Conservation (phyloP, 768 basidiomycete genomes). For the Mycena olivaceomarginata region DNA sequence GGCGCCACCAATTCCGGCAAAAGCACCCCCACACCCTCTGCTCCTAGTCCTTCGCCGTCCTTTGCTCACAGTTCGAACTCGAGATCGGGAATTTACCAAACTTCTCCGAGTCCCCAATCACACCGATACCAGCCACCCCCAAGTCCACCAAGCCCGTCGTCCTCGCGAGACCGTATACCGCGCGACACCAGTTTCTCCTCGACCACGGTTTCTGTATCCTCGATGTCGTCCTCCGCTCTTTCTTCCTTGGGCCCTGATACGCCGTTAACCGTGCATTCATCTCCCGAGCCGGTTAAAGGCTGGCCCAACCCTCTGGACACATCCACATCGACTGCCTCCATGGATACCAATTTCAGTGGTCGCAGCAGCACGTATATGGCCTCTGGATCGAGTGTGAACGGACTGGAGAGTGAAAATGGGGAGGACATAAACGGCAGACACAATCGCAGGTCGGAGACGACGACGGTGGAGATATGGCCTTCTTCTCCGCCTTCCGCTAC, state of each 20-base stretch:
- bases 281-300: conserved; percentile 29
- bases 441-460: conserved; percentile 42
- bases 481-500: conserved; percentile 35
- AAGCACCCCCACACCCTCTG: conserved; percentile 40
- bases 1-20: conserved; percentile 40
- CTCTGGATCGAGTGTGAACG: conserved; percentile 18
- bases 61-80: conserved; percentile 23
- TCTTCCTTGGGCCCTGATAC: conserved; percentile 31
- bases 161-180: conserved; percentile 35
- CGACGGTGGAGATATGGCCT: conserved; percentile 44
- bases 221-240: conserved; percentile 33
- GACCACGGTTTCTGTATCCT: conserved; percentile 32
- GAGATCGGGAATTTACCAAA: conserved; percentile 16
- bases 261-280: conserved; percentile 28
- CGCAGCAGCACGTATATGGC: conserved; percentile 37
- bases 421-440: conserved; percentile 23
- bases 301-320: conserved; percentile 31
- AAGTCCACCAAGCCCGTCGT: conserved; percentile 39
- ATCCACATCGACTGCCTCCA: conserved; percentile 34
- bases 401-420: conserved; percentile 18
- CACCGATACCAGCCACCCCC: conserved; percentile 41
- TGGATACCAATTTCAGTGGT: conserved; percentile 43
- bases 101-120: conserved; percentile 23
- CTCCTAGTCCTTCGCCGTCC: conserved; percentile 26
- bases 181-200: conserved; percentile 39